A percentile compares a stretch with the other conserved stretches of the same genome.
Evolutionary conservation across 2,329 filamentous ascomycete genomes (phyloP).

Genomic region (Sphaerulina populicola): DNA sequence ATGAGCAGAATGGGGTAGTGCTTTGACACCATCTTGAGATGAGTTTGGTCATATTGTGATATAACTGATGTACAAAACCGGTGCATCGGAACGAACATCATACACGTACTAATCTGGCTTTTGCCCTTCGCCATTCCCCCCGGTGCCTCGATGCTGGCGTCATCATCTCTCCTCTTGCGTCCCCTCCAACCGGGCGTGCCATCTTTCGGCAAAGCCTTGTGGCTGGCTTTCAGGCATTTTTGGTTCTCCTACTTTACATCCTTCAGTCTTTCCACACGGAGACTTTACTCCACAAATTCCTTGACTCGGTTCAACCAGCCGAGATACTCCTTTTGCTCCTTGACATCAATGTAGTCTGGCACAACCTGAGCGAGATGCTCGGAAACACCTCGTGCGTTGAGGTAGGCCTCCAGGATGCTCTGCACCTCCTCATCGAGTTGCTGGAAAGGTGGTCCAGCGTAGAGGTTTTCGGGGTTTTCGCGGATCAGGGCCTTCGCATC

Average conservation of each 20-base stretch:
- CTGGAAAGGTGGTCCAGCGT: conserved; percentile 84
- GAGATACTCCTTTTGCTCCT: conserved; percentile 97
- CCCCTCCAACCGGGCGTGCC: background rate
- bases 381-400: conserved; percentile 90
- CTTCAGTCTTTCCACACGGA: background rate
- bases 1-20: too few species aligned
- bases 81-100: background rate
- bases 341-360: conserved; percentile 92
- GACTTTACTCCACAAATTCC: conserved; percentile 60
- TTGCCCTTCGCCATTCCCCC: background rate
- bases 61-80: conserved; percentile 6
- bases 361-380: conserved; percentile 80
- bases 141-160: background rate
- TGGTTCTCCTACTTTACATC: background rate
- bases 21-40: background rate
- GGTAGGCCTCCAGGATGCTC: conserved; percentile 80
- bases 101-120: background rate
- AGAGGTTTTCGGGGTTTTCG: conserved; percentile 55
- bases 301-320: conserved; percentile 80
- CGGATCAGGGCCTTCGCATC: conserved; percentile 65
- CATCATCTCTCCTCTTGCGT: background rate
- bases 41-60: background rate
- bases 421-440: conserved; percentile 95
- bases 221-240: background rate
- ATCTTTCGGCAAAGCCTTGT: background rate